phyloP scores from a whole-genome alignment of 345 rosid species.

The rapeseed (Brassica napus) region Da-Ae NC_063440.1:26790501-26791000 shows the following conservation, averaged over 20 bases:
- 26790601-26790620: slow-evolving; percentile 62
- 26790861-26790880: background rate
- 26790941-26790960: background rate
- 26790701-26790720: slow-evolving; percentile 58
- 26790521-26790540: no score
- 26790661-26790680: slow-evolving; percentile 65
- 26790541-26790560: background rate
- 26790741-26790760: slow-evolving; percentile 30
- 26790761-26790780: slow-evolving; percentile 1
- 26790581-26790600: slow-evolving; percentile 43
- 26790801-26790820: background rate
- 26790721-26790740: slow-evolving; percentile 37
- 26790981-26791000: background rate
- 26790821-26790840: background rate
- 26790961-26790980: background rate
- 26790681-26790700: slow-evolving; percentile 49
- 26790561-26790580: background rate
- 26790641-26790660: slow-evolving; percentile 63
- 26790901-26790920: background rate
- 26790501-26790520: slow-evolving; percentile 50
- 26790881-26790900: background rate
- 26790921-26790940: background rate
- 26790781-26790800: slow-evolving; percentile 2
- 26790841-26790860: slow-evolving; percentile 4
- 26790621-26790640: slow-evolving; percentile 64